A percentile compares a stretch with the other conserved stretches of the same genome.
These are phyloP conservation scores for Geranium brycei DNA, from an alignment of 345 rosid genomes.

Conservation along the genomic window DNA sequence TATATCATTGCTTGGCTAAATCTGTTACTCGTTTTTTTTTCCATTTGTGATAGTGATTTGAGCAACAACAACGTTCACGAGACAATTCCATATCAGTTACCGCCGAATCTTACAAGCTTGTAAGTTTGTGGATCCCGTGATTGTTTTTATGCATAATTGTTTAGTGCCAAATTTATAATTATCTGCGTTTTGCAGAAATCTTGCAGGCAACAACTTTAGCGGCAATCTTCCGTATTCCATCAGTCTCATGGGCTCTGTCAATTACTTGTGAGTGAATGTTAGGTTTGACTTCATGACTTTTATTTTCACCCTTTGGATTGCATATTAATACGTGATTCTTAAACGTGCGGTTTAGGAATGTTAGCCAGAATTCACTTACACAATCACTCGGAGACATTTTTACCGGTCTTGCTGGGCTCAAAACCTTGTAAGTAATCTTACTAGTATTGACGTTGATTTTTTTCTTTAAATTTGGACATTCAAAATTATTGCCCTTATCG, in stretches of 20 bases:
- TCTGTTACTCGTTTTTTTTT: not conserved
- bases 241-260: conserved; percentile 56
- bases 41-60: conserved; percentile 44
- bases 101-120: conserved; percentile 93
- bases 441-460: not conserved
- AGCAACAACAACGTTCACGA: conserved; percentile 79
- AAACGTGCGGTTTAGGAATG: conserved; percentile 33
- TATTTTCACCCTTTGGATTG: conserved; percentile 1
- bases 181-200: conserved; percentile 49
- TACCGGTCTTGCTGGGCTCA: conserved; percentile 35
- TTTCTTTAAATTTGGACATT: not conserved
- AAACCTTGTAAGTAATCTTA: conserved; percentile 44
- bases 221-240: conserved; percentile 92
- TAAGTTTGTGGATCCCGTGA: conserved; percentile 24
- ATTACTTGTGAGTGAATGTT: conserved; percentile 55
- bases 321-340: conserved; percentile 6
- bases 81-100: conserved; percentile 79
- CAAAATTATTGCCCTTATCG: not conserved
- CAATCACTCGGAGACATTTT: conserved; percentile 62
- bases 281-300: not conserved
- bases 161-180: conserved; percentile 4
- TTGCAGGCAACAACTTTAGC: conserved; percentile 68
- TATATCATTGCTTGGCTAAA: conserved; percentile 7
- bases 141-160: conserved; percentile 5
- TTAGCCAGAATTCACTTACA: conserved; percentile 68